Conservation (phyloP, 2,329 filamentous ascomycete species). For the Trichoderma brevicompactum region DNA sequence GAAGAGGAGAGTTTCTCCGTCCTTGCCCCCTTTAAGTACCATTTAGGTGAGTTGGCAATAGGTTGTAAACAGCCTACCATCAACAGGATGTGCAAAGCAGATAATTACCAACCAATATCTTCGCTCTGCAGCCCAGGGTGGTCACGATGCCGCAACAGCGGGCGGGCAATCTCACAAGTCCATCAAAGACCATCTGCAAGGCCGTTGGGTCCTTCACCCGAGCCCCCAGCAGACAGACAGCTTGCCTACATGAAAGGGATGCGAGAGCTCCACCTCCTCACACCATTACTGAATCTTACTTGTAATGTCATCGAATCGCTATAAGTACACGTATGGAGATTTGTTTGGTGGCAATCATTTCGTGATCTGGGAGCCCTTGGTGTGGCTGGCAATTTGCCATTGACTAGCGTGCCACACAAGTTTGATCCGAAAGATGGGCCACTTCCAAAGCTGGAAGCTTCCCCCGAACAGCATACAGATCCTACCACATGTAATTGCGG, state of each 20-base stretch:
- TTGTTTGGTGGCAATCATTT: conserved; percentile 7
- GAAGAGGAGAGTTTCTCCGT: neutral
- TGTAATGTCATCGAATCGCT: neutral
- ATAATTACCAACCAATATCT: neutral
- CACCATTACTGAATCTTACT: neutral
- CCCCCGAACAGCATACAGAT: conserved; percentile 11
- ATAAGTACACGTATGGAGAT: neutral
- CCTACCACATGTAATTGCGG: conserved; percentile 4
- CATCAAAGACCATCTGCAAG: conserved; percentile 2
- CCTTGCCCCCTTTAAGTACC: neutral
- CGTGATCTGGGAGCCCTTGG: neutral
- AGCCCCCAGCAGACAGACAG: neutral
- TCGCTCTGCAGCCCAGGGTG: conserved; percentile 1
- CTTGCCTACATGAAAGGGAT: conserved; percentile 6
- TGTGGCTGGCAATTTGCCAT: conserved; percentile 20
- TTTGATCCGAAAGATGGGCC: conserved; percentile 6
- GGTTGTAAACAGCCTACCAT: neutral
- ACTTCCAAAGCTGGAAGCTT: conserved; percentile 23
- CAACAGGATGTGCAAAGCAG: neutral
- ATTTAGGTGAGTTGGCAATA: neutral
- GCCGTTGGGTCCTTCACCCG: neutral
- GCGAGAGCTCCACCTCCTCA: conserved; percentile 2
- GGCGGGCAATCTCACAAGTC: neutral
- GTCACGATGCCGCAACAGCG: conserved; percentile 1
- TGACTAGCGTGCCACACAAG: conserved; percentile 6